phyloP scores from a whole-genome alignment of 805 yeast species.

The Nakazawaea holstii region DNA sequence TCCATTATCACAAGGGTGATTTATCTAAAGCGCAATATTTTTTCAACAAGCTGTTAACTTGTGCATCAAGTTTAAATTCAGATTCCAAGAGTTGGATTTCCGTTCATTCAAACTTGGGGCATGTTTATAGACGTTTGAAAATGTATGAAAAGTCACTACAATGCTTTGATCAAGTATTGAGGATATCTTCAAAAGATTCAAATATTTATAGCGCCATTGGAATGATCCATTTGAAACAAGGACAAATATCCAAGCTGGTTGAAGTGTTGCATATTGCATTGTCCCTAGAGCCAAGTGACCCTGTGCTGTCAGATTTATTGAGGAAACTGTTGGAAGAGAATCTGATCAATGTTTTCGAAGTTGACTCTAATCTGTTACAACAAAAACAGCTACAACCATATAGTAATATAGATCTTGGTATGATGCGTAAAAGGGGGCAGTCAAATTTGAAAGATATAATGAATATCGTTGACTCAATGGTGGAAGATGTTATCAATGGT shows the following conservation, averaged over 20 bases:
- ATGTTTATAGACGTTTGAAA: constrained; percentile 70
- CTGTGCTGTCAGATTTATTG: constrained; percentile 77
- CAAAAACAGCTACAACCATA: background rate
- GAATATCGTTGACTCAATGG: constrained; percentile 35
- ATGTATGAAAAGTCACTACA: constrained; percentile 60
- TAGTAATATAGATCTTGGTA: background rate
- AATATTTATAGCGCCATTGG: constrained; percentile 83
- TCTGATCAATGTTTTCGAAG: constrained; percentile 15
- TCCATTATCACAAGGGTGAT: constrained; percentile 73
- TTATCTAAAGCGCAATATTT: constrained; percentile 63
- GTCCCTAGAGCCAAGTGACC: constrained; percentile 73
- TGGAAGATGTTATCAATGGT: constrained; percentile 32
- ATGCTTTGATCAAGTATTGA: constrained; percentile 73
- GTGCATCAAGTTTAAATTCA: constrained; percentile 63
- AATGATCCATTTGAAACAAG: constrained; percentile 67
- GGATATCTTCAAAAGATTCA: constrained; percentile 63
- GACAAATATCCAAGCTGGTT: constrained; percentile 61
- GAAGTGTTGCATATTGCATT: constrained; percentile 76
- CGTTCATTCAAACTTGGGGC: constrained; percentile 82
- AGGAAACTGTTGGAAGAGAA: constrained; percentile 72
- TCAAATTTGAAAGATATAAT: constrained; percentile 23
- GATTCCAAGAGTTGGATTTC: constrained; percentile 83
- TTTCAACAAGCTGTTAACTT: constrained; percentile 64
- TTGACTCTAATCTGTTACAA: constrained; percentile 23
- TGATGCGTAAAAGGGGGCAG: background rate